These are phyloP conservation scores for Ceratobasidium sp. DNA, from an alignment of 1,284 basidiomycete species.

Conservation along the genomic window DNA sequence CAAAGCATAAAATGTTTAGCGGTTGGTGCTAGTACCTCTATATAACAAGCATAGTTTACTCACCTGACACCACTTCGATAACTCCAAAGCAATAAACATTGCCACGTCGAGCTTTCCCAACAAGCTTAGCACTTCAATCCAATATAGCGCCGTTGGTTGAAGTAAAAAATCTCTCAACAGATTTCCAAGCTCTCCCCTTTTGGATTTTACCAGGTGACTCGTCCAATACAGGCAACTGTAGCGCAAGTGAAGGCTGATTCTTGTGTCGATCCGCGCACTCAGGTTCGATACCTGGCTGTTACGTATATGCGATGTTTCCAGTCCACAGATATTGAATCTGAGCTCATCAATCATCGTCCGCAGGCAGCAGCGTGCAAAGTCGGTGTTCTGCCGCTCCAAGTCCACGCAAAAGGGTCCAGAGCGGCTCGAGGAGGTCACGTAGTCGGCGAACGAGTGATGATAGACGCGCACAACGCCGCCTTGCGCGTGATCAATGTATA, in stretches of 20 bases:
- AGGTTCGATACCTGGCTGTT: background rate
- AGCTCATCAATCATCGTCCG: background rate
- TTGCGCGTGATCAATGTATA: background rate
- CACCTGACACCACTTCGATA: background rate
- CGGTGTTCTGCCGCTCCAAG: background rate
- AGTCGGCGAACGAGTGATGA: conserved; percentile 40
- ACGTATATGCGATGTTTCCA: conserved; percentile 13
- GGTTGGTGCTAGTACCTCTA: background rate
- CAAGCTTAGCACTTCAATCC: background rate
- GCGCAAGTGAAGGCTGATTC: background rate
- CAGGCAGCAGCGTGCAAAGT: background rate
- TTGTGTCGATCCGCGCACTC: background rate
- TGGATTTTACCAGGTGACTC: background rate
- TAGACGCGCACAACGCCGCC: conserved; percentile 12
- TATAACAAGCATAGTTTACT: background rate
- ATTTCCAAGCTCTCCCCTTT: background rate
- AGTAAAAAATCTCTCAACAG: background rate
- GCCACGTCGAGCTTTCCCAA: background rate
- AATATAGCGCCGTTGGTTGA: background rate
- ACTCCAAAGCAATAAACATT: background rate
- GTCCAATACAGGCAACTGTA: conserved; percentile 25
- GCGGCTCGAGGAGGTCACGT: background rate
- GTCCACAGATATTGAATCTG: conserved; percentile 25
- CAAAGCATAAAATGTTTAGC: background rate
- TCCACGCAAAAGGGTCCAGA: conserved; percentile 1